Conservation (phyloP, 1,284 basidiomycete genomes). For the Termitomyces sp. region DNA sequence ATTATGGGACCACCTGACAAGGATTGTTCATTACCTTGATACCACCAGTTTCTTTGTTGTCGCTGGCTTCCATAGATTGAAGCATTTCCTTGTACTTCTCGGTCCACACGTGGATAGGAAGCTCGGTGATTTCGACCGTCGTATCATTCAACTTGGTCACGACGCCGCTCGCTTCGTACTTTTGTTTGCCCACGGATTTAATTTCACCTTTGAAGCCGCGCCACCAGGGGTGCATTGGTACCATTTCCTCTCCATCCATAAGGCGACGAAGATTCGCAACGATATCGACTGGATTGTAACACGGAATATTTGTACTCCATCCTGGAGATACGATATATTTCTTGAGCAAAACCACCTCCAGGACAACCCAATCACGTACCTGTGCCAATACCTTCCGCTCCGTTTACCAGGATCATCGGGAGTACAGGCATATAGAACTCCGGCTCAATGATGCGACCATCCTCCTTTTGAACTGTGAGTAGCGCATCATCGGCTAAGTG, state of each 20-base stretch:
- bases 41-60: slow-evolving; percentile 64
- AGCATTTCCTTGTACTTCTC: slow-evolving; percentile 88
- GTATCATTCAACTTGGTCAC: slow-evolving; percentile 78
- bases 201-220: slow-evolving; percentile 91
- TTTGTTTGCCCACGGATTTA: slow-evolving; percentile 76
- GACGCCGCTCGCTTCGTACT: slow-evolving; percentile 82
- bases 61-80: slow-evolving; percentile 62
- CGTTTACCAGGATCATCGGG: slow-evolving; percentile 90
- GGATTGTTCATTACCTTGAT: slow-evolving; percentile 49
- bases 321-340: slow-evolving; percentile 41
- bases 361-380: slow-evolving; percentile 40
- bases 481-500: slow-evolving; percentile 84
- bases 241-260: slow-evolving; percentile 83
- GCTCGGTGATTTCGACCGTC: slow-evolving; percentile 92
- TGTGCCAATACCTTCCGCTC: slow-evolving; percentile 97
- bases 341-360: not conserved
- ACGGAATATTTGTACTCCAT: slow-evolving; percentile 94
- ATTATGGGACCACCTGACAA: not conserved
- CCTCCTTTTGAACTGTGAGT: slow-evolving; percentile 83
- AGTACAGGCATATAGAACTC: slow-evolving; percentile 93
- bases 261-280: slow-evolving; percentile 84
- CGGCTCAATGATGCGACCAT: slow-evolving; percentile 87
- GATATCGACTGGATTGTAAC: slow-evolving; percentile 91
- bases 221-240: slow-evolving; percentile 95
- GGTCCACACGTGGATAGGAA: slow-evolving; percentile 97